These are phyloP conservation scores for Trichophaea hybrida DNA, from an alignment of 2,329 filamentous ascomycete species.

Conservation along the genomic window DNA sequence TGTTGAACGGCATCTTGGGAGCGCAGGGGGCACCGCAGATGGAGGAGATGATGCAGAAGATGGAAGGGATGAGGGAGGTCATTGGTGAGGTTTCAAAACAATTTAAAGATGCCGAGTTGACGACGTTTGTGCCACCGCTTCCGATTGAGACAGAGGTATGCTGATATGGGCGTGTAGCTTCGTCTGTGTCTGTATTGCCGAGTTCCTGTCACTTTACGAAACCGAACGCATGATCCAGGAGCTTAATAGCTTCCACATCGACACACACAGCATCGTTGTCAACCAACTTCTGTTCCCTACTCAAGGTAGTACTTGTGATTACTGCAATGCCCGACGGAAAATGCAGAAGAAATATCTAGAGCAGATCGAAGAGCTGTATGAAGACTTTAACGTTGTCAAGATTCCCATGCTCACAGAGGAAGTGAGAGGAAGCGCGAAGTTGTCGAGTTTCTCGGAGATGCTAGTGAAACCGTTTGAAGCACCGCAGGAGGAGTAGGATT, in stretches of 20 bases:
- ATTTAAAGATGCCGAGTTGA: conserved; percentile 76
- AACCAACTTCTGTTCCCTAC: conserved; percentile 94
- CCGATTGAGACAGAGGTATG: neutral
- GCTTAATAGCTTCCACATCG: conserved; percentile 79
- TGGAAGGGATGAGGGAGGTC: conserved; percentile 82
- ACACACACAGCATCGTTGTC: conserved; percentile 93
- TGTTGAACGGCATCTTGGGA: conserved; percentile 86
- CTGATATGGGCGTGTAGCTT: conserved; percentile 60
- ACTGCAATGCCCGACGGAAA: conserved; percentile 85
- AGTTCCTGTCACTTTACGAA: conserved; percentile 93
- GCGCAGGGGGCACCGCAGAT: conserved; percentile 42
- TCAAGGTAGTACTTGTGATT: conserved; percentile 70
- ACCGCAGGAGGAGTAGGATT: conserved; percentile 34
- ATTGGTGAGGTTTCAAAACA: conserved; percentile 93
- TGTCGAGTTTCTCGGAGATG: conserved; percentile 84
- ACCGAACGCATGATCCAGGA: conserved; percentile 99
- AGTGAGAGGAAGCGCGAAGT: conserved; percentile 82
- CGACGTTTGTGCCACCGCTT: conserved; percentile 21
- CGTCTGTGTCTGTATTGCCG: conserved; percentile 94
- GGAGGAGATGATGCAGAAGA: conserved; percentile 72
- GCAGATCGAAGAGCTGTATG: conserved; percentile 95
- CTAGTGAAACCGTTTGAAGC: conserved; percentile 61
- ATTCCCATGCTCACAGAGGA: conserved; percentile 95
- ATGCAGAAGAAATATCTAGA: conserved; percentile 99
- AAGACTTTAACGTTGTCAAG: conserved; percentile 97